Conservation (phyloP, 78 protist genomes). For the Tieghemostelium lacteum region DNA sequence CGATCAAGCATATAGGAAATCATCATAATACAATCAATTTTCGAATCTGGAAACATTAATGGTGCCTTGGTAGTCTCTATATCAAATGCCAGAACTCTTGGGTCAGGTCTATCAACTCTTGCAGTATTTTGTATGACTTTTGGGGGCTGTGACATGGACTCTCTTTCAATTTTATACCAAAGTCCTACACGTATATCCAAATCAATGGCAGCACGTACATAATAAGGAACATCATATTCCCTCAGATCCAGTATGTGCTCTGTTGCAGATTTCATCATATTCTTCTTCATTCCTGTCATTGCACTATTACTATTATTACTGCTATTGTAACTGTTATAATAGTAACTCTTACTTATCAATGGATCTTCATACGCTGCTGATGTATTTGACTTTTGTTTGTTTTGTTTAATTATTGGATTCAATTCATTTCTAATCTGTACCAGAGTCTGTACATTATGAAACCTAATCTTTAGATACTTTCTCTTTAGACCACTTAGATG, state of each 20-base stretch:
- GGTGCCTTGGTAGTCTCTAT: constrained; percentile 98
- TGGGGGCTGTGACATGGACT: not conserved
- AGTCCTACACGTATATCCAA: constrained; percentile 69
- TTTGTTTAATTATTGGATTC: constrained; percentile 6
- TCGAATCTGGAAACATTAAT: constrained; percentile 96
- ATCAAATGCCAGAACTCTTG: constrained; percentile 97
- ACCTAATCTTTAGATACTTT: constrained; percentile 83
- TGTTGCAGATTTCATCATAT: not conserved
- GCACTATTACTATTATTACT: not conserved
- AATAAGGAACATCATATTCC: constrained; percentile 99
- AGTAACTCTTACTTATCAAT: no score
- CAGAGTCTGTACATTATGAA: constrained; percentile 82
- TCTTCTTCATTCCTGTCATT: not conserved
- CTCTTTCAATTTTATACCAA: constrained; percentile 83
- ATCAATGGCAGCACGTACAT: constrained; percentile 96
- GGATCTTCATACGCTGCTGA: constrained; percentile 54
- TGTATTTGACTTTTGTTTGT: constrained; percentile 25
- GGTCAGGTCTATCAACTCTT: constrained; percentile 89
- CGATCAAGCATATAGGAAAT: constrained; percentile 99
- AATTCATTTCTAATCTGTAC: constrained; percentile 72
- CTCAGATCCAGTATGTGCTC: constrained; percentile 86
- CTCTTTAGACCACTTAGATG: constrained; percentile 93
- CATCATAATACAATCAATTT: constrained; percentile 95
- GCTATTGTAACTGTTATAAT: not conserved
- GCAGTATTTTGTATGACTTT: not conserved